A percentile compares a stretch with the other conserved stretches of the same genome.
These are phyloP conservation scores for Cymbidium sinense DNA, from an alignment of 106 monocot species.

Conservation along the genomic window DNA sequence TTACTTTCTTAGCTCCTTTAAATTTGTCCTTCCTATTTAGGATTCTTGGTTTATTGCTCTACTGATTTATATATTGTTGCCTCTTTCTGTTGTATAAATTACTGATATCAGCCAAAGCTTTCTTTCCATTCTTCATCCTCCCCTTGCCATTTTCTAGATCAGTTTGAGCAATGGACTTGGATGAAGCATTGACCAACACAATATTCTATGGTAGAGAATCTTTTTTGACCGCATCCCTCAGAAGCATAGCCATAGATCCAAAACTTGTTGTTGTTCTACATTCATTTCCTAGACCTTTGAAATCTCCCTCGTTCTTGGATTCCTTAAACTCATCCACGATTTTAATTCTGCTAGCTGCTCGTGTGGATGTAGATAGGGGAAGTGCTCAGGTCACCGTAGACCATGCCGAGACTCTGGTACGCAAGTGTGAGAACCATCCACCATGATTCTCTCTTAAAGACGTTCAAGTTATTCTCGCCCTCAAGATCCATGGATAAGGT, in stretches of 20 bases:
- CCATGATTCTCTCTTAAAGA: too few species aligned
- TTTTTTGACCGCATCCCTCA: conserved; percentile 3
- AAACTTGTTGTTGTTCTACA: background rate
- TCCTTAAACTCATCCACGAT: conserved; percentile 9
- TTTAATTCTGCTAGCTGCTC: background rate
- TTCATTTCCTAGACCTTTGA: conserved; percentile 1
- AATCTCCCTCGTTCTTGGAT: conserved; percentile 9
- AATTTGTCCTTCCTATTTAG: background rate
- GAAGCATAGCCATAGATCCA: background rate
- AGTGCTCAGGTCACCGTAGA: too few species aligned
- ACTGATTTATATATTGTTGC: background rate
- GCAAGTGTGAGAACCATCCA: too few species aligned
- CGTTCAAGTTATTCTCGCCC: too few species aligned
- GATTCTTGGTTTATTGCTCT: conserved; percentile 2
- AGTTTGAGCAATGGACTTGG: too few species aligned
- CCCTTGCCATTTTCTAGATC: too few species aligned
- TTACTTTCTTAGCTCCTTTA: background rate
- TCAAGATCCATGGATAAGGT: background rate
- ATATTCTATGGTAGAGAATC: too few species aligned
- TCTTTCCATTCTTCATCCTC: conserved; percentile 7
- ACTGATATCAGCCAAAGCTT: conserved; percentile 8
- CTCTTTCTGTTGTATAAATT: background rate
- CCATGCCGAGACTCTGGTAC: too few species aligned
- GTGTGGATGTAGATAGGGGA: too few species aligned
- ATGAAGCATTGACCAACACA: too few species aligned